Conservation (phyloP, 495 filamentous ascomycete species). For the Xylaria bambusicola region DNA sequence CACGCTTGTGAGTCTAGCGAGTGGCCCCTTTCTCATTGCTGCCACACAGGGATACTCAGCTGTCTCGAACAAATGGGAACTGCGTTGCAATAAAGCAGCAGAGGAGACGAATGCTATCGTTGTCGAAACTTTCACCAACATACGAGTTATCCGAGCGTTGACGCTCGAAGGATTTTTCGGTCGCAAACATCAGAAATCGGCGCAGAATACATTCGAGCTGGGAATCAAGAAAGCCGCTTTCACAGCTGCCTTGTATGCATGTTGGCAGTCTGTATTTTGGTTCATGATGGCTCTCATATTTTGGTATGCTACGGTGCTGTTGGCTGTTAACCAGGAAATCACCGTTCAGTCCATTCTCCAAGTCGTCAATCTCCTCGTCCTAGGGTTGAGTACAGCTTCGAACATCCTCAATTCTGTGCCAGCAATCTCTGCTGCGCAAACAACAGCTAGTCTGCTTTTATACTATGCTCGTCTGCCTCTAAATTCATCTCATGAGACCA, state of each 20-base stretch:
- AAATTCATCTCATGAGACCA: conserved; percentile 65
- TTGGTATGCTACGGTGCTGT: conserved; percentile 74
- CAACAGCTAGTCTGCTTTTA: conserved; percentile 73
- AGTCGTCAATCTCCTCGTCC: conserved; percentile 80
- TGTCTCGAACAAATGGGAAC: conserved; percentile 71
- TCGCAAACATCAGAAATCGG: conserved; percentile 61
- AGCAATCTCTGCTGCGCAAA: conserved; percentile 71
- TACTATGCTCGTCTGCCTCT: conserved; percentile 61
- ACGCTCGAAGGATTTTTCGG: conserved; percentile 76
- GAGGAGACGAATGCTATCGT: conserved; percentile 60
- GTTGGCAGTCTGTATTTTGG: conserved; percentile 67
- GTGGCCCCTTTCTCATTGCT: conserved; percentile 66
- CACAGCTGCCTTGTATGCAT: conserved; percentile 72
- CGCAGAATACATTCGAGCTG: conserved; percentile 48
- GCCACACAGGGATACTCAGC: conserved; percentile 63
- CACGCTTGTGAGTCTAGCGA: conserved; percentile 72
- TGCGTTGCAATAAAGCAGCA: conserved; percentile 61
- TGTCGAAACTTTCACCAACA: conserved; percentile 78
- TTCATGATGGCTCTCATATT: conserved; percentile 83
- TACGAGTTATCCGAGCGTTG: conserved; percentile 76
- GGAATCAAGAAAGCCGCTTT: conserved; percentile 63
- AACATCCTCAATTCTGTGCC: conserved; percentile 73
- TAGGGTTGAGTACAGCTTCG: conserved; percentile 72
- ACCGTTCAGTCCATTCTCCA: conserved; percentile 62
- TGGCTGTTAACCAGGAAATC: conserved; percentile 45